Evolutionary conservation across 1,139 yeast species (phyloP), one percentile per base, ranked within the genome.

Genomic region (Tardiomyces digboiensis): DNA sequence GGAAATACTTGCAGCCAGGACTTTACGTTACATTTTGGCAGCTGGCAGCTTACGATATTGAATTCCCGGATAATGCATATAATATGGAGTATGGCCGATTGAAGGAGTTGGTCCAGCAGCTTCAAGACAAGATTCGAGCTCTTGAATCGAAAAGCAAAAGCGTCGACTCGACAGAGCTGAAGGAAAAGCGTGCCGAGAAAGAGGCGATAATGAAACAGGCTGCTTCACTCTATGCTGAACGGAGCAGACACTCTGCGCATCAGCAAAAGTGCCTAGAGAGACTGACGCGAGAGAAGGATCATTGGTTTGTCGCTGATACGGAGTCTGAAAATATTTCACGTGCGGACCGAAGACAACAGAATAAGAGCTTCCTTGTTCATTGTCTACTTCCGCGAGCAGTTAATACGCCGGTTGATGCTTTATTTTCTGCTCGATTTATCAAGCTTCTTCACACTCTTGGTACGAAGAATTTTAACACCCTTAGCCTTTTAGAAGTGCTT

Each of bases 321-420:
- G 51, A 7, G 4, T 19, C 14, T 20, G 37, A n/a, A 3, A 33
- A 4, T 13, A 10, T 33, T 4, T n/a, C 37, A 3, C 19, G 19
- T 4, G 19, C 19, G 8, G 37, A 10, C 19, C 37, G 37, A 3
- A 8, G 19, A 10, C n/a, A 33, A 12, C 37, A 33, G 12, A 33
- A n/a, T 10, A 33, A 33, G 19, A 10, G 19, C 8, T 12, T 86
- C 45, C 58, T 86, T 29, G 81, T 82, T 49, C 64, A 65, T 45
- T 87, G 96, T 61, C 56, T 86, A 4, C 62, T 87, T 18, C 96
- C 96, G 18, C 70, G 97, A 54, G 74, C 82, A 3, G 62, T 82
- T 7, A 88, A 82, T 53, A 84, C 96, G 0, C 80, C 95, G 0
- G 77, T 82, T 51, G 97, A 87, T 65, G 95, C 97, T 3, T 23